Conservation (phyloP, 2,329 filamentous ascomycete species). For the Neofusicoccum umdonicola region DNA sequence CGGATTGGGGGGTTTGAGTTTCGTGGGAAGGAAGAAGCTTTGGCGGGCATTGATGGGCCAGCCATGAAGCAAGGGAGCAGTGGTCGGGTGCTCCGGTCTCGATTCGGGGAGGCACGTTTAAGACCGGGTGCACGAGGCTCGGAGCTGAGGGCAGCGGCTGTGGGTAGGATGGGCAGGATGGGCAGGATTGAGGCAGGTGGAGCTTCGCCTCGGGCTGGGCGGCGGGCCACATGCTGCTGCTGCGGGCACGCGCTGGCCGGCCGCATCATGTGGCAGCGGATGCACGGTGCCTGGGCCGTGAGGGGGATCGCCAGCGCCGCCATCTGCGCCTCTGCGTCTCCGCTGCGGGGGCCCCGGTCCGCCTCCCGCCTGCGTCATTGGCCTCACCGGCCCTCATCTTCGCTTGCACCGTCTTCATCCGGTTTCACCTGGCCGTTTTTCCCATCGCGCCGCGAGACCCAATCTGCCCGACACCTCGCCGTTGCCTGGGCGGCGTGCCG, state of each 20-base stretch:
- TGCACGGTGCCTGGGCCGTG: slow-evolving; percentile 10
- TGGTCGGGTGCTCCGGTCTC: no score
- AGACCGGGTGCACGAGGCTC: no score
- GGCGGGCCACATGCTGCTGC: not conserved
- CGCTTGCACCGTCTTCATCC: not conserved
- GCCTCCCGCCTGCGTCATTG: slow-evolving; percentile 1
- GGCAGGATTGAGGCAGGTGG: no score
- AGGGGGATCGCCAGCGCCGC: slow-evolving; percentile 1
- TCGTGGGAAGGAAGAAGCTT: not conserved
- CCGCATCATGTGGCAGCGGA: not conserved
- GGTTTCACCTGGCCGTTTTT: not conserved
- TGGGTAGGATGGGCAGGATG: no score
- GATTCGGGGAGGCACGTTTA: no score
- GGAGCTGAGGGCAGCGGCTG: no score
- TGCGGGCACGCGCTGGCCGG: not conserved
- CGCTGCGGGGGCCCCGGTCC: not conserved
- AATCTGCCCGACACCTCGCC: not conserved
- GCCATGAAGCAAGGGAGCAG: not conserved
- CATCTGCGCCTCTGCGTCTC: not conserved
- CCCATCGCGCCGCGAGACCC: not conserved
- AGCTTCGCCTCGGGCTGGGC: not conserved
- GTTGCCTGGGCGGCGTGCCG: not conserved
- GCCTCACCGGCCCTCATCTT: no score
- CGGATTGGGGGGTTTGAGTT: not conserved
- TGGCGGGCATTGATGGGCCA: not conserved